These are phyloP conservation scores for Psilocybe azurescens DNA, from an alignment of 768 basidiomycete genomes.

Conservation along the genomic window DNA sequence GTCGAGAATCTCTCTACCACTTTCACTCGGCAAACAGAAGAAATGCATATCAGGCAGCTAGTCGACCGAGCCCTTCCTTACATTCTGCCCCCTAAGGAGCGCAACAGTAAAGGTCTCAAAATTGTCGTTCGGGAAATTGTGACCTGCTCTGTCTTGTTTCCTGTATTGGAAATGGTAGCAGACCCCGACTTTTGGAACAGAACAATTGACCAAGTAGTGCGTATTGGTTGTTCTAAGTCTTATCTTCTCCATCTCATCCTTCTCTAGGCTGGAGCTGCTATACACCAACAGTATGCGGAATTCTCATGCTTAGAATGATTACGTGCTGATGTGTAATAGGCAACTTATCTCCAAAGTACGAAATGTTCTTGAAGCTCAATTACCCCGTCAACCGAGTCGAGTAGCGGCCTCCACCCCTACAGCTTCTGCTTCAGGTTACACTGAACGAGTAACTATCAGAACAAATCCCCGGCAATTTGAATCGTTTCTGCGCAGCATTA, in stretches of 20 bases:
- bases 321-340: constrained; percentile 41
- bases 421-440: constrained; percentile 38
- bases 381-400: constrained; percentile 55
- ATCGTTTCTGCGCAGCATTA: constrained; percentile 87
- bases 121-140: constrained; percentile 84
- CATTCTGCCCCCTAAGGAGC: constrained; percentile 79
- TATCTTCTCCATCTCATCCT: background rate
- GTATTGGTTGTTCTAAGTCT: constrained; percentile 29
- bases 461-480: constrained; percentile 89
- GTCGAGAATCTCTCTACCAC: constrained; percentile 88
- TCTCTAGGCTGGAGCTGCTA: constrained; percentile 52
- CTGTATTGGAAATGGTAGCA: constrained; percentile 89
- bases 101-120: constrained; percentile 68
- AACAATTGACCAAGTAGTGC: constrained; percentile 88
- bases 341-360: constrained; percentile 89
- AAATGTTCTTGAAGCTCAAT: constrained; percentile 81
- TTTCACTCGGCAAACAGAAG: constrained; percentile 89
- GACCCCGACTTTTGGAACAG: constrained; percentile 99
- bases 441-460: constrained; percentile 80
- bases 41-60: constrained; percentile 77
- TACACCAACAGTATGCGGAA: constrained; percentile 50
- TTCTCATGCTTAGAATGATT: constrained; percentile 7
- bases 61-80: constrained; percentile 74
- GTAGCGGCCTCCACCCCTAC: constrained; percentile 43
- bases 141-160: constrained; percentile 81